Evolutionary conservation across 2,329 filamentous ascomycete genomes (phyloP), one percentile per base, ranked within the genome.

Genomic region (Aspergillus tubingensis): DNA sequence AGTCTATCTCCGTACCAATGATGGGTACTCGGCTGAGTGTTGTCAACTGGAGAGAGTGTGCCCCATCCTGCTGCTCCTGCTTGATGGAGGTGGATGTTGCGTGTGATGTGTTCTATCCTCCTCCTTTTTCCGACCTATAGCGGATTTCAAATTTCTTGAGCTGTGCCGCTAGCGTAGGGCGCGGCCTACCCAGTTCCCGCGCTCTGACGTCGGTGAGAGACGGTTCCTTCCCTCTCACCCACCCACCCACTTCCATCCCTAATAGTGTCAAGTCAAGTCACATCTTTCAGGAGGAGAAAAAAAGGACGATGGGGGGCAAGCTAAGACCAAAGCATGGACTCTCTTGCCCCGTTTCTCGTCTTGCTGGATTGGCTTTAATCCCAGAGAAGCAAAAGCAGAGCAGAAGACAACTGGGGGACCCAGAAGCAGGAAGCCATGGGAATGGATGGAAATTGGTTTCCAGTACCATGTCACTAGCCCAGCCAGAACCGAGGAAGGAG

Each of bases 121-220:
- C 47, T 27, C 43, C 23, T 15, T 36, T 50, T n/a, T 50, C 47
- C n/a, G 53, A 23, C 39, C 53, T 25, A 44, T 47, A 21, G 53
- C 53, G 27, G 19, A 47, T 13, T 32, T 47, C 39, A 30, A 55
- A 32, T 47, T 55, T 21, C 39, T 25, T 15, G 39, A 44, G 27
- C 25, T 25, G 53, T 55, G 64, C 65, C 68, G 64, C 69, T 66
- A 69, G 65, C 59, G 59, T 59, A 64, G 65, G 62, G 63, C 60
- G 63, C 63, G 58, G 63, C 63, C 55, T 48, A 27, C 39, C 32
- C 60, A 66, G 60, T 63, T 64, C 63, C 47, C 63, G 59, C 61
- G 61, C 66, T 66, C 69, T 73, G 71, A 72, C 71, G 70, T 71
- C 66, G 68, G 59, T 67, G 62, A 65, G 54, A 36, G 53, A 58